Evolutionary conservation across 805 yeast genomes (phyloP).

Genomic region (Spathaspora girioi): DNA sequence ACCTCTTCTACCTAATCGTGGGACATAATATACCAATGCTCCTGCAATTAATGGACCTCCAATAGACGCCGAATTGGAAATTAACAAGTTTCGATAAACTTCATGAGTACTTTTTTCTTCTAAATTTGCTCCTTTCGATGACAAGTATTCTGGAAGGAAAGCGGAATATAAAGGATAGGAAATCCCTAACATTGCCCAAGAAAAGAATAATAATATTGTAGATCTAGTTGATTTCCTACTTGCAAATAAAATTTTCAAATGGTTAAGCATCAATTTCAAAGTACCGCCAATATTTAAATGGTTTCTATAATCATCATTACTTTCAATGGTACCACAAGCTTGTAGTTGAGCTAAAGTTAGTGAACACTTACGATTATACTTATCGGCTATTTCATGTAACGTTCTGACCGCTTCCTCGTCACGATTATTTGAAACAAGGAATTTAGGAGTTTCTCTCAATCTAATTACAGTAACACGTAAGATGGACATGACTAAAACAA

Average conservation of each 20-base stretch:
- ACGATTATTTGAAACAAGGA: constrained; percentile 47
- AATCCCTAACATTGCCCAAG: constrained; percentile 58
- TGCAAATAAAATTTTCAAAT: constrained; percentile 42
- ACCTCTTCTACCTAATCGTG: constrained; percentile 52
- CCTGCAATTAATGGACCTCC: constrained; percentile 31
- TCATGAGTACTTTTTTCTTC: no score
- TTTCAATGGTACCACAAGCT: constrained; percentile 36
- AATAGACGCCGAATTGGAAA: constrained; percentile 23
- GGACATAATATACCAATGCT: constrained; percentile 14
- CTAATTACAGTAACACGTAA: constrained; percentile 27
- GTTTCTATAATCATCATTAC: constrained; percentile 17
- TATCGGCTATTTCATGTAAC: constrained; percentile 40
- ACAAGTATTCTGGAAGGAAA: constrained; percentile 50
- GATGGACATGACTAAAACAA: constrained; percentile 38
- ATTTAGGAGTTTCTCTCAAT: constrained; percentile 56
- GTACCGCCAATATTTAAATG: constrained; percentile 16
- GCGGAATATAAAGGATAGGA: constrained; percentile 52
- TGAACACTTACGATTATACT: constrained; percentile 39
- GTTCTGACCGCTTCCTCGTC: constrained; percentile 46
- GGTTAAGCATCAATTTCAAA: constrained; percentile 22
- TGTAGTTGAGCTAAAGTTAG: constrained; percentile 45
- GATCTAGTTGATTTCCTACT: constrained; percentile 35
- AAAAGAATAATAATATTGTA: constrained; percentile 31
- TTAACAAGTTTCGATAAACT: constrained; percentile 24
- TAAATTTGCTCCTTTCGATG: constrained; percentile 47